Evolutionary conservation across 2,329 filamentous ascomycete genomes (phyloP).

Genomic region (Hypomyces rosellus): DNA sequence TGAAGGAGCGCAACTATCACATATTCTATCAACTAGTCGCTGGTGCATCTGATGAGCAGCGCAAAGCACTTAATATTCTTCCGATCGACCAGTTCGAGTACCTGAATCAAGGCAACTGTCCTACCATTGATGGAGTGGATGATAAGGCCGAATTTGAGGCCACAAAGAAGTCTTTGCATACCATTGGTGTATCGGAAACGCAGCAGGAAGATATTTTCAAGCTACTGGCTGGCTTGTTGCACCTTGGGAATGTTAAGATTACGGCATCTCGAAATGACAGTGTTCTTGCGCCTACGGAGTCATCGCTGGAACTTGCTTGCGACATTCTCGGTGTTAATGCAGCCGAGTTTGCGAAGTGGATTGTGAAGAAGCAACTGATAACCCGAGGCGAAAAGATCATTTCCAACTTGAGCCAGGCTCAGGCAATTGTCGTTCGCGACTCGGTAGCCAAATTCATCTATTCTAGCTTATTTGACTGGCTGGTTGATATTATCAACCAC

Average conservation of each 20-base stretch:
- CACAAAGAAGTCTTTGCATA: constrained; percentile 77
- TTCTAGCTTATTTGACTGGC: constrained; percentile 96
- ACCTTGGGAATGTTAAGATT: constrained; percentile 96
- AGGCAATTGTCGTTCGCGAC: constrained; percentile 89
- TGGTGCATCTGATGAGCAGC: constrained; percentile 79
- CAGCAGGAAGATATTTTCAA: constrained; percentile 85
- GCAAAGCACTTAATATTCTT: constrained; percentile 69
- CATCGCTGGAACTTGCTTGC: constrained; percentile 74
- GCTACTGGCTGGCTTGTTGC: constrained; percentile 81
- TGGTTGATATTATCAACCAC: constrained; percentile 93
- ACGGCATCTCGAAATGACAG: constrained; percentile 85
- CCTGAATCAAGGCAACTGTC: constrained; percentile 88
- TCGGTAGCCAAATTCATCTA: constrained; percentile 99
- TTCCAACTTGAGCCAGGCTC: constrained; percentile 87
- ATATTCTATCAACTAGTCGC: constrained; percentile 97
- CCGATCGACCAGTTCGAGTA: constrained; percentile 91
- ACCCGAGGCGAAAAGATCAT: constrained; percentile 97
- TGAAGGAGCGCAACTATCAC: constrained; percentile 98
- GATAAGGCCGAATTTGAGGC: constrained; percentile 91
- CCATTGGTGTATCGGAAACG: constrained; percentile 71
- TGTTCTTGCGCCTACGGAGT: constrained; percentile 71
- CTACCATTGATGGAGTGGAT: constrained; percentile 88
- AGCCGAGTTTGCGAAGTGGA: constrained; percentile 90
- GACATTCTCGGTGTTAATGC: constrained; percentile 81
- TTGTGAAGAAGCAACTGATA: constrained; percentile 95